Base-by-base conservation (phyloP, 169 alveolate species). In the Eimeria necatrix region DNA sequence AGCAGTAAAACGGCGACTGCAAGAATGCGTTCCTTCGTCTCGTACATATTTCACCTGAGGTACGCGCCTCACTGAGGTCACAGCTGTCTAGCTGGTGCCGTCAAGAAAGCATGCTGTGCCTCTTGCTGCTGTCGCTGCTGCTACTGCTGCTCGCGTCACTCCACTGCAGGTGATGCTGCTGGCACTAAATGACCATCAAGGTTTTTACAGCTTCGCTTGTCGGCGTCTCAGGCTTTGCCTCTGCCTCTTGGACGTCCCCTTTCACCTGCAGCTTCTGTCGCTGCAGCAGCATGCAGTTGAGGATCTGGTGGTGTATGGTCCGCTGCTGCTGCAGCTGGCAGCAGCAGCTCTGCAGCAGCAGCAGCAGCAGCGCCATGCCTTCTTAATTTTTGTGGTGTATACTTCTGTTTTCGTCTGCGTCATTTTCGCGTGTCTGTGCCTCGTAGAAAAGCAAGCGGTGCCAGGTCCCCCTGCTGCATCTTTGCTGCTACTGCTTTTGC, bases 271-370 rank as follows among this genome's bases (percentile, higher is more conserved):
- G 32, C 78, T 83, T 41, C 68, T 83, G 78, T 59, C 91, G 60
- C 76, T 53, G 14, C 91, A 59, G 60, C 78, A 26, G 26, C 91
- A 53, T 20, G 76, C 91, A 83, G 73, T 83, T 26, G 91, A 83
- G 74, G 91, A 83, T 60, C 68, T 83, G 73, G 91, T 83, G 76
- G 52, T 83, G 12, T 83, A 83, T 56, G 91, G 91, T 26, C 91
- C 91, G 10, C n/a, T 83, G 24, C 56, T 83, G 76, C 76, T 83
- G 59, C 91, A 83, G 59, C 91, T 83, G 20, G 91, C 91, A 20
- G 91, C 91, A 24, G 91, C 76, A 5, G 91, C 91, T 5, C 59
- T 53, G 91, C 91, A 83, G 59, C 91, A 83, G 76, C 73, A 83
- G 59, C 91, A 59, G 53, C 91, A 83, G 76, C 91, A 52, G 91